Percentiles rank a stretch among this genome's conserved stretches.
These are phyloP conservation scores for Barnettozyma pratensis DNA, from an alignment of 805 yeast genomes.

Conservation along the genomic window DNA sequence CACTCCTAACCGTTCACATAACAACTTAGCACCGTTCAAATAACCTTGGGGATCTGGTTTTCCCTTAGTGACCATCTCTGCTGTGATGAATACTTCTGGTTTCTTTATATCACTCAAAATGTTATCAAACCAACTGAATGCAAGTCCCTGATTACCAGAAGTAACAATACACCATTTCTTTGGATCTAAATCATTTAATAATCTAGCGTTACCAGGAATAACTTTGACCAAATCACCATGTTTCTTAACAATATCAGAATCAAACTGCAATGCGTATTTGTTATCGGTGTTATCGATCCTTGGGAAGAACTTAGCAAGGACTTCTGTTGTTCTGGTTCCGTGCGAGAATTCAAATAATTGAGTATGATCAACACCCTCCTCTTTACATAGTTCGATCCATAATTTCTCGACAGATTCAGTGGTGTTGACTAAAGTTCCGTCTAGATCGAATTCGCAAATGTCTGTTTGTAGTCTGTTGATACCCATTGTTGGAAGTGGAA, in stretches of 20 bases:
- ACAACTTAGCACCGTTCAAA: slow-evolving; percentile 36
- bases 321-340: slow-evolving; percentile 81
- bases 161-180: slow-evolving; percentile 81
- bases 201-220: slow-evolving; percentile 68
- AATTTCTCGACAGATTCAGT: slow-evolving; percentile 78
- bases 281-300: slow-evolving; percentile 63
- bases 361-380: slow-evolving; percentile 64
- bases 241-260: slow-evolving; percentile 58
- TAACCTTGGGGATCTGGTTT: slow-evolving; percentile 89
- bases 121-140: slow-evolving; percentile 68
- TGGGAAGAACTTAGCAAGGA: slow-evolving; percentile 69
- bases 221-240: slow-evolving; percentile 71
- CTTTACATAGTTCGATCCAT: slow-evolving; percentile 72
- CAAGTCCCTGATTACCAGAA: slow-evolving; percentile 73
- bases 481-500: slow-evolving; percentile 10
- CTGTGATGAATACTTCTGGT: slow-evolving; percentile 78
- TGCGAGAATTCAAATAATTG: slow-evolving; percentile 34
- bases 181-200: slow-evolving; percentile 49
- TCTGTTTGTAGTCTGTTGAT: slow-evolving; percentile 17
- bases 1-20: slow-evolving; percentile 36
- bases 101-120: slow-evolving; percentile 48
- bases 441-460: slow-evolving; percentile 65
- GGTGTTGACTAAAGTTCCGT: slow-evolving; percentile 82
- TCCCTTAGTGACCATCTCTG: slow-evolving; percentile 74
- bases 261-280: slow-evolving; percentile 56